Evolutionary conservation across 768 basidiomycete species (phyloP).

Genomic region (Boletus rufocinnamomeus): DNA sequence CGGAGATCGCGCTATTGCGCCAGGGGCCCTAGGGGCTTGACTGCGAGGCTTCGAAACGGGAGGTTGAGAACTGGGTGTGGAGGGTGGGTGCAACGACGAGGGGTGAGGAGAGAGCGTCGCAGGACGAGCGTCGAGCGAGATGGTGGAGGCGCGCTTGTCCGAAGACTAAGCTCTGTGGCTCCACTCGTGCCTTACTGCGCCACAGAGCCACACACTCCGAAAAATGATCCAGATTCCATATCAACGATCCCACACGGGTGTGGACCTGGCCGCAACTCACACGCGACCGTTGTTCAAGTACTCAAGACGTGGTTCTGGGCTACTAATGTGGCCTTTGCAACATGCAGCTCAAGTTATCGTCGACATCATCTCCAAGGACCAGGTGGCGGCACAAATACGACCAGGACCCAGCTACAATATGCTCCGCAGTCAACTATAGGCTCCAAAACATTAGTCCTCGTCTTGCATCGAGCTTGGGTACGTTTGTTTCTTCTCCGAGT

Average conservation of each 20-base stretch:
- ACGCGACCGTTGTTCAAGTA: conserved; percentile 14
- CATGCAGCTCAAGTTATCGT: conserved; percentile 30
- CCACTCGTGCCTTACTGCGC: too few relatives aligned
- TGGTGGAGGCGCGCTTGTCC: too few relatives aligned
- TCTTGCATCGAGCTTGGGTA: conserved; percentile 33
- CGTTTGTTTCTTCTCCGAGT: neutral
- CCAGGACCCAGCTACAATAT: conserved; percentile 34
- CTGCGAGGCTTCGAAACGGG: too few relatives aligned
- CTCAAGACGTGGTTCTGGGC: neutral
- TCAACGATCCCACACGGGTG: neutral
- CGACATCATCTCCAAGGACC: conserved; percentile 24
- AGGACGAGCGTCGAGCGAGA: too few relatives aligned
- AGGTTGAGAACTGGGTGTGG: too few relatives aligned
- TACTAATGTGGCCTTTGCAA: neutral
- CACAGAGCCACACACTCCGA: too few relatives aligned
- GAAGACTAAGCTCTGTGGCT: too few relatives aligned
- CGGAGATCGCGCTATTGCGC: too few relatives aligned
- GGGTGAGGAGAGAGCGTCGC: too few relatives aligned
- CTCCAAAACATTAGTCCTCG: conserved; percentile 32
- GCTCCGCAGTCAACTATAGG: conserved; percentile 22
- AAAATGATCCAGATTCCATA: too few relatives aligned
- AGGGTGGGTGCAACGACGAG: too few relatives aligned
- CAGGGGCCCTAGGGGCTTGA: too few relatives aligned
- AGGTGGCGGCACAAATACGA: conserved; percentile 28
- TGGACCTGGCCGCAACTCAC: conserved; percentile 6